These are phyloP conservation scores for Ophiocordyceps unilateralis DNA, from an alignment of 2,329 filamentous ascomycete species.

Conservation along the genomic window DNA sequence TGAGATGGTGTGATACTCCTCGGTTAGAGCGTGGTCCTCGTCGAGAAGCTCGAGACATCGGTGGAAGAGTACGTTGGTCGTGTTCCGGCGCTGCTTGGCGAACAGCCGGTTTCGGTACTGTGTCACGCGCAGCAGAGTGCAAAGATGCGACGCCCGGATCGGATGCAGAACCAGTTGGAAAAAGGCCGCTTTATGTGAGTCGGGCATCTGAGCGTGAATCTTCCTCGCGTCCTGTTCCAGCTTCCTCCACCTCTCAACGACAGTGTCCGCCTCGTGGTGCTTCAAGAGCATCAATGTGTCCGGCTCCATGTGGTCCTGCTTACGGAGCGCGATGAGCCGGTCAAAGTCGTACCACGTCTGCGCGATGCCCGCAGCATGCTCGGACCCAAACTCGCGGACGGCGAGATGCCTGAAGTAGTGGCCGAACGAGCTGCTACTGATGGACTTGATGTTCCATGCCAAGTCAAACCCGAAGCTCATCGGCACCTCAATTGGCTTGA, in stretches of 20 bases:
- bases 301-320: conserved; percentile 41
- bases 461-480: conserved; percentile 38
- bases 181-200: conserved; percentile 30
- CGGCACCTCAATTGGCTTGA: conserved; percentile 39
- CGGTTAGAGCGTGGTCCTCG: conserved; percentile 29
- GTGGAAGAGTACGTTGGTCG: conserved; percentile 31
- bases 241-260: conserved; percentile 34
- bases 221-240: conserved; percentile 26
- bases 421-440: conserved; percentile 20
- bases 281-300: conserved; percentile 39
- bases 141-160: conserved; percentile 36
- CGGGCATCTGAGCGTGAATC: conserved; percentile 24
- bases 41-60: conserved; percentile 32
- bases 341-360: conserved; percentile 35
- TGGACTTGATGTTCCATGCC: conserved; percentile 34
- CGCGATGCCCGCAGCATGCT: conserved; percentile 27
- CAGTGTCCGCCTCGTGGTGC: conserved; percentile 39
- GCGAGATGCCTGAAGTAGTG: conserved; percentile 29
- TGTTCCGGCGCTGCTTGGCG: conserved; percentile 36
- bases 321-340: conserved; percentile 29
- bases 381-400: conserved; percentile 29
- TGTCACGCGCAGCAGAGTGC: conserved; percentile 28
- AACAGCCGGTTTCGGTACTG: conserved; percentile 34
- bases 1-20: conserved; percentile 32
- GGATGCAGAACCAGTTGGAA: conserved; percentile 47